Percentiles rank a stretch among this genome's conserved stretches.
Evolutionary conservation across 306 rosid genomes (phyloP).

Genomic region (Rubus parviflorus): DNA sequence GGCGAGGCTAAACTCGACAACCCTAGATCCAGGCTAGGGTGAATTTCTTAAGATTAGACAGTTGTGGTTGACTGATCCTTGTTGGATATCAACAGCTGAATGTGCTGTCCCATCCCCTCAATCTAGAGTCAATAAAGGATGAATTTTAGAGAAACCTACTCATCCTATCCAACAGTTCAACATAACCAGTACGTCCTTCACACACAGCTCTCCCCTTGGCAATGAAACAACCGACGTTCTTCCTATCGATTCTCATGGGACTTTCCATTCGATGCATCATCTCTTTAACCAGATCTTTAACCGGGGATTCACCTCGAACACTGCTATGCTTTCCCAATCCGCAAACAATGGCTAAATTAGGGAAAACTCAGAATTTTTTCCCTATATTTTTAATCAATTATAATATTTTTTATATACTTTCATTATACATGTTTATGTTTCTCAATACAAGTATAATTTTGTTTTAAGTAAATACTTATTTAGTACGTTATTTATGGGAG

Average conservation of each 20-base stretch:
- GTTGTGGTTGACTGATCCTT: neutral
- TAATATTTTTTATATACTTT: too few species aligned
- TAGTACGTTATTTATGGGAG: too few species aligned
- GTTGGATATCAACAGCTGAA: neutral
- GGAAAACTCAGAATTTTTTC: too few species aligned
- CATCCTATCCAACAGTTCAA: neutral
- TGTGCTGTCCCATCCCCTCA: neutral
- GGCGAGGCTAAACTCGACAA: neutral
- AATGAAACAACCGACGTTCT: constrained; percentile 71
- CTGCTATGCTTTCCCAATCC: constrained; percentile 82
- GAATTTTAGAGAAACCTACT: neutral
- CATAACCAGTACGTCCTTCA: constrained; percentile 66
- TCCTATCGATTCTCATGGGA: constrained; percentile 65
- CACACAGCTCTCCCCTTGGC: constrained; percentile 68
- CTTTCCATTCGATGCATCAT: constrained; percentile 59
- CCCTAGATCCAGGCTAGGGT: neutral
- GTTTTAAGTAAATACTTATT: too few species aligned
- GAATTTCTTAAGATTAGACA: neutral
- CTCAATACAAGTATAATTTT: too few species aligned
- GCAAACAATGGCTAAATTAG: constrained; percentile 58
- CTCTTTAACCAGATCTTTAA: constrained; percentile 60
- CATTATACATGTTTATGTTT: too few species aligned
- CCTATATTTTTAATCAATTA: too few species aligned
- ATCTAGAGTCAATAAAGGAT: neutral
- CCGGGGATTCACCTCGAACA: constrained; percentile 64